phyloP scores from a whole-genome alignment of 2,329 filamentous ascomycete genomes.

The Microascus cirrosus region DNA sequence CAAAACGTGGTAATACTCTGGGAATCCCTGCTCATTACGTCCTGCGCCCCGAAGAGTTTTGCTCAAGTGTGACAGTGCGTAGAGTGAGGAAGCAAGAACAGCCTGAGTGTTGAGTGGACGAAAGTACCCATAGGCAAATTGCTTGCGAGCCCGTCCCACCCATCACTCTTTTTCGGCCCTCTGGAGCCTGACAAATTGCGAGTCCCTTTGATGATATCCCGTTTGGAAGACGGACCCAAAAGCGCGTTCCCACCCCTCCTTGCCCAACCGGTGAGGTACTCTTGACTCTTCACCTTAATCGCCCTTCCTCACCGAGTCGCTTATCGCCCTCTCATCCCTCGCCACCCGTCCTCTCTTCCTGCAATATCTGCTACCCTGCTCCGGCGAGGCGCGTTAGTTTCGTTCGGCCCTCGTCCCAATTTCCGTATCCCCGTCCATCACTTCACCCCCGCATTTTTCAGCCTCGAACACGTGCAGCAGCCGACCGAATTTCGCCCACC shows the following conservation, averaged over 20 bases:
- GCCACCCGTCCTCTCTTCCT: not conserved
- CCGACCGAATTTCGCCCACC: not conserved
- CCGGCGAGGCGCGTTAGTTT: not conserved
- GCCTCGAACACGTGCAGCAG: slow-evolving; percentile 1
- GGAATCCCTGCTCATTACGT: too few species aligned
- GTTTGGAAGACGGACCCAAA: not conserved
- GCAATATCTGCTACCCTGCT: slow-evolving; percentile 5
- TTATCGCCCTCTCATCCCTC: not conserved
- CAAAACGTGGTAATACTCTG: too few species aligned
- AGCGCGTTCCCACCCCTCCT: not conserved
- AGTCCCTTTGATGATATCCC: not conserved
- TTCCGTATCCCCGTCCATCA: slow-evolving; percentile 5
- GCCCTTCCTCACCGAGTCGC: not conserved
- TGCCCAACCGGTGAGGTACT: not conserved
- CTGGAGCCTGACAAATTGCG: not conserved
- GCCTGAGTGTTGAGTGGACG: not conserved
- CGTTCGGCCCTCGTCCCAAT: slow-evolving; percentile 3
- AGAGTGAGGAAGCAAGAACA: not conserved
- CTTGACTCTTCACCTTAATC: not conserved
- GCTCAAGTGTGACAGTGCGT: not conserved
- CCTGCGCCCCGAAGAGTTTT: too few species aligned
- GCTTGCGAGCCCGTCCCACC: not conserved
- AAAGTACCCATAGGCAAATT: not conserved
- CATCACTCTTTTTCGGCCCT: not conserved
- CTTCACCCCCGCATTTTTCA: not conserved